Conservation (phyloP, 2,329 filamentous ascomycete species). For the Diplodia intermedia region DNA sequence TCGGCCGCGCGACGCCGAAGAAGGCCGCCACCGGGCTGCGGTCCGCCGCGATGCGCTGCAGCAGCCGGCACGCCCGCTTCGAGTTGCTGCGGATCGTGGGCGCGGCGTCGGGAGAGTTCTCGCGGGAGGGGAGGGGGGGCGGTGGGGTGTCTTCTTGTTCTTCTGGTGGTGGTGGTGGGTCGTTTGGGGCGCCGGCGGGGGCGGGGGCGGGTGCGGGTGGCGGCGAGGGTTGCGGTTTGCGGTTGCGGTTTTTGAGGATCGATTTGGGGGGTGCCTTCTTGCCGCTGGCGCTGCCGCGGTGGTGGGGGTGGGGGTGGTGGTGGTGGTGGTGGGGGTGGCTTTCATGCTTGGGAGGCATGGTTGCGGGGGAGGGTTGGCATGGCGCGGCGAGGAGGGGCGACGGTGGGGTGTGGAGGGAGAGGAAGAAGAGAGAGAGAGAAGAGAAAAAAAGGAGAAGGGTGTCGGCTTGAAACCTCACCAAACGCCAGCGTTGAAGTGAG, state of each 20-base stretch:
- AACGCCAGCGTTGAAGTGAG: not conserved
- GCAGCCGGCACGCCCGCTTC: not conserved
- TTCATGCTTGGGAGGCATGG: slow-evolving; percentile 15
- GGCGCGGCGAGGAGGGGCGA: not conserved
- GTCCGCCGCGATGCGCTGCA: slow-evolving; percentile 10
- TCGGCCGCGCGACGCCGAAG: slow-evolving; percentile 10
- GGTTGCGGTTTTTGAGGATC: slow-evolving; percentile 3
- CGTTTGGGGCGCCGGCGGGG: too few relatives aligned
- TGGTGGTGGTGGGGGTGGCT: not conserved
- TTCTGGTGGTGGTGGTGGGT: not conserved
- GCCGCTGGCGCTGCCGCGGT: not conserved
- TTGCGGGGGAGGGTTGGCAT: not conserved
- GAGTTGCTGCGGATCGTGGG: slow-evolving; percentile 9
- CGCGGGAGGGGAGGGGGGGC: not conserved
- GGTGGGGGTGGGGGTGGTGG: too few relatives aligned
- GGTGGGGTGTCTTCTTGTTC: too few relatives aligned
- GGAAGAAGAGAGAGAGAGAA: too few relatives aligned
- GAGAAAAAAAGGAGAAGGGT: not conserved
- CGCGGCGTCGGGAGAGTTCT: not conserved
- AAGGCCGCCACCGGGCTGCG: slow-evolving; percentile 12
- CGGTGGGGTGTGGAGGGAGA: too few relatives aligned
- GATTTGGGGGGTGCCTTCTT: not conserved
- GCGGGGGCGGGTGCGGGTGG: too few relatives aligned
- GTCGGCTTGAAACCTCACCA: not conserved
- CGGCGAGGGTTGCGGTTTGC: not conserved